Evolutionary conservation across 768 basidiomycete genomes (phyloP).

Genomic region (Phylloporus scabripes): DNA sequence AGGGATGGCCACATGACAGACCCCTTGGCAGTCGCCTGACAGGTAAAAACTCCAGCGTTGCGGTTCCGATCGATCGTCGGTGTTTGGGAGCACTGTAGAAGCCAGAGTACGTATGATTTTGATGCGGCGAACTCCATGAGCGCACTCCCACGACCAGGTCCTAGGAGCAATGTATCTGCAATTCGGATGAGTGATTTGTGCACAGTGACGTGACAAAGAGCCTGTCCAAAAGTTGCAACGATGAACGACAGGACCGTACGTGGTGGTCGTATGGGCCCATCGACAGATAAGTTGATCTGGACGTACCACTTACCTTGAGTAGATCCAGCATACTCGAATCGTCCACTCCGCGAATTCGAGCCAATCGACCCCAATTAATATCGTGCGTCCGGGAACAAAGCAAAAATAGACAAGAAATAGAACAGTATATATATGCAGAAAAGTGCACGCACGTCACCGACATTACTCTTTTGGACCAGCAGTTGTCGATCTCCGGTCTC

Average conservation of each 20-base stretch:
- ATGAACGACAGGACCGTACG: too few relatives aligned
- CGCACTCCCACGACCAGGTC: too few relatives aligned
- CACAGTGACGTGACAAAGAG: too few relatives aligned
- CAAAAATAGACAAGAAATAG: conserved; percentile 3
- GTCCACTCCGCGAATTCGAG: conserved; percentile 19
- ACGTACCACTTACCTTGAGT: background rate
- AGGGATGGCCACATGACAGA: background rate
- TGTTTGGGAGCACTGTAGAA: background rate
- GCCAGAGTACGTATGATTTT: background rate
- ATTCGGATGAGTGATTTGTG: too few relatives aligned
- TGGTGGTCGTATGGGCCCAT: too few relatives aligned
- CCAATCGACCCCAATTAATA: conserved; percentile 3
- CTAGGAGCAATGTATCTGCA: too few relatives aligned
- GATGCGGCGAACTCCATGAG: background rate
- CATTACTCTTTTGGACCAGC: background rate
- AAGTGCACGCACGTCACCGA: background rate
- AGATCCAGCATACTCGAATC: conserved; percentile 8
- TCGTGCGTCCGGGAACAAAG: background rate
- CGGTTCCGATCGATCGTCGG: background rate
- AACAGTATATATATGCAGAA: background rate
- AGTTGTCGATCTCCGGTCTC: background rate
- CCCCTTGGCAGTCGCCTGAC: background rate
- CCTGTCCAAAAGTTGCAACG: too few relatives aligned
- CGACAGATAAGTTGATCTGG: too few relatives aligned
- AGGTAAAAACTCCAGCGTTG: background rate